Evolutionary conservation across 106 monocot species (phyloP).

Genomic region (Dendrobium officinale): DNA sequence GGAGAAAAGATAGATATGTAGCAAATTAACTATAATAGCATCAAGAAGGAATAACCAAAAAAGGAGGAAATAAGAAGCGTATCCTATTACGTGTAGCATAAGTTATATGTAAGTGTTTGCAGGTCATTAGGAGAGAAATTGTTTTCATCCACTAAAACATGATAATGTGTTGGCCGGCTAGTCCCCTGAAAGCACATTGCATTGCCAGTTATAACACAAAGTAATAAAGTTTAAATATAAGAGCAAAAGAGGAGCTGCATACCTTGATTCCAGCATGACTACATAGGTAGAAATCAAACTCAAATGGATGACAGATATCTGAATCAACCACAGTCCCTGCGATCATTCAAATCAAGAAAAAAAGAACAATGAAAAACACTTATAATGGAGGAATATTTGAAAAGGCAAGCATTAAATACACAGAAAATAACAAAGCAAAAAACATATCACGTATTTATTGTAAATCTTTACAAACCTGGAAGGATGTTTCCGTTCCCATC

Average conservation of each 20-base stretch:
- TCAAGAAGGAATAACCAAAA: not conserved
- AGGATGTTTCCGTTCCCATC: constrained; percentile 71
- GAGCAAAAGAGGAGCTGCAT: not conserved
- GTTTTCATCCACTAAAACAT: constrained; percentile 15
- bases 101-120: constrained; percentile 12
- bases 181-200: constrained; percentile 1
- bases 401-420: not conserved
- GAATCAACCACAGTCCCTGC: constrained; percentile 65
- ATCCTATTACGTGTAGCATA: constrained; percentile 15
- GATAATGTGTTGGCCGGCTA: constrained; percentile 9
- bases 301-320: constrained; percentile 59
- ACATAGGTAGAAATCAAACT: constrained; percentile 67
- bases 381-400: not conserved
- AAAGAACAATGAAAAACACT: not conserved
- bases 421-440: not conserved
- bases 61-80: not conserved
- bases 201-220: not conserved
- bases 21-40: not conserved
- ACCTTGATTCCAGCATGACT: constrained; percentile 68
- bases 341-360: not conserved
- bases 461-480: constrained; percentile 32
- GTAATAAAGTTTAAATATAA: not conserved
- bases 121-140: constrained; percentile 5
- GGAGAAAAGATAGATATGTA: not conserved
- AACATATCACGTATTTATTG: not conserved